These are phyloP conservation scores for Russula vinacea DNA, from an alignment of 768 basidiomycete genomes.

Conservation along the genomic window DNA sequence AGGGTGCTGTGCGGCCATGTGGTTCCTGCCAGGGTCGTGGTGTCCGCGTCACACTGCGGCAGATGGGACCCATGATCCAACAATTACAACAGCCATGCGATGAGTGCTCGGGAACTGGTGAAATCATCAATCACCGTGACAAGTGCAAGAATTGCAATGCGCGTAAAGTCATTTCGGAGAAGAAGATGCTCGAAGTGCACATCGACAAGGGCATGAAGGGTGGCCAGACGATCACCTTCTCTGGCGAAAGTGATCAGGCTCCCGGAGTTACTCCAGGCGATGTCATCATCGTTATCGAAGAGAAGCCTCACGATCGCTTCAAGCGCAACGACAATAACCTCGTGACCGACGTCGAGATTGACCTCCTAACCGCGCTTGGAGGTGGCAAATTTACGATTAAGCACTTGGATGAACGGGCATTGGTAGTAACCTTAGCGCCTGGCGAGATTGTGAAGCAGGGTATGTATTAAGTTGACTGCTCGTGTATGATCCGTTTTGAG, in stretches of 20 bases:
- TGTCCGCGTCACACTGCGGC: constrained; percentile 84
- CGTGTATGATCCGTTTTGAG: background rate
- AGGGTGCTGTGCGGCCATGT: constrained; percentile 87
- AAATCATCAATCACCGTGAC: constrained; percentile 92
- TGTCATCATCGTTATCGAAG: constrained; percentile 90
- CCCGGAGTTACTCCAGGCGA: constrained; percentile 90
- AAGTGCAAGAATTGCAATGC: constrained; percentile 90
- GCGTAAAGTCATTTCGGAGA: constrained; percentile 91
- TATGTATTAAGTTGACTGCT: constrained; percentile 41
- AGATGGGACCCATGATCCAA: constrained; percentile 99
- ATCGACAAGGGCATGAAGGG: constrained; percentile 98
- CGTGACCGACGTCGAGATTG: constrained; percentile 81
- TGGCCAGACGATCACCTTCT: constrained; percentile 84
- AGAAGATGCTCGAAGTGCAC: constrained; percentile 96
- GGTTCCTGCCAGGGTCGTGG: constrained; percentile 81
- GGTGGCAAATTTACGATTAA: constrained; percentile 88
- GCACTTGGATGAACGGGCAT: constrained; percentile 89
- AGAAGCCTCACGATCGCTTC: constrained; percentile 87
- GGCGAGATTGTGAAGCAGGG: constrained; percentile 94
- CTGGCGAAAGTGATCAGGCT: constrained; percentile 89
- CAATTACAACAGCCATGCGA: constrained; percentile 95
- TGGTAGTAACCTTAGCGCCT: constrained; percentile 78
- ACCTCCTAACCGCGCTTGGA: constrained; percentile 87
- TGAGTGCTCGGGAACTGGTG: constrained; percentile 91
- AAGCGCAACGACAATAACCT: constrained; percentile 87